phyloP scores from a whole-genome alignment of 495 filamentous ascomycete genomes.

The Annulohypoxylon nitens region DNA sequence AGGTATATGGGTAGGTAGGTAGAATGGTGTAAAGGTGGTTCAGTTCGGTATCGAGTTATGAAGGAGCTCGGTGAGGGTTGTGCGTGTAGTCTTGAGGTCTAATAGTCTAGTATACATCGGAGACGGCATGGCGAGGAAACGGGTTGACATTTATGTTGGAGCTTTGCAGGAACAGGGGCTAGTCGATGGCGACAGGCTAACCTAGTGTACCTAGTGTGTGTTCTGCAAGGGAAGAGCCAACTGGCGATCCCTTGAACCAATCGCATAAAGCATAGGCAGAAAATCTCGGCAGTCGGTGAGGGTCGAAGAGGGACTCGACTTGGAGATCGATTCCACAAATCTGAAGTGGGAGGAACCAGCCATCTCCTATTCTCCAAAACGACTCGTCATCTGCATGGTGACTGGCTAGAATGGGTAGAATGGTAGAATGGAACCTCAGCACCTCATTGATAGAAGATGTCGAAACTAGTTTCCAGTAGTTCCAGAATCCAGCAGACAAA shows the following conservation, averaged over 20 bases:
- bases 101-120: background rate
- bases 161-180: slow-evolving; percentile 39
- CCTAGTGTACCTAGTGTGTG: slow-evolving; percentile 43
- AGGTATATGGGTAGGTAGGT: slow-evolving; percentile 16
- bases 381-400: slow-evolving; percentile 42
- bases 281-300: slow-evolving; percentile 48
- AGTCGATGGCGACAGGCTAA: slow-evolving; percentile 46
- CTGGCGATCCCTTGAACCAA: slow-evolving; percentile 42
- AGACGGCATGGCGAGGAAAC: slow-evolving; percentile 27
- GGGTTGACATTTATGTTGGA: slow-evolving; percentile 44
- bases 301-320: slow-evolving; percentile 30
- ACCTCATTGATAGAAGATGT: slow-evolving; percentile 24
- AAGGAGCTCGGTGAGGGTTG: background rate
- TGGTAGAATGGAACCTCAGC: background rate
- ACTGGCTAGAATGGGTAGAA: slow-evolving; percentile 29
- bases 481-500: background rate
- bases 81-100: background rate
- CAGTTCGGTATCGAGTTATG: slow-evolving; percentile 27
- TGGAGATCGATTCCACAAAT: slow-evolving; percentile 44
- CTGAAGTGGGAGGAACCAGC: slow-evolving; percentile 27
- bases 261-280: slow-evolving; percentile 35
- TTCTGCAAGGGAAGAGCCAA: slow-evolving; percentile 44
- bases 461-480: background rate
- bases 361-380: slow-evolving; percentile 41
- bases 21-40: slow-evolving; percentile 3